Evolutionary conservation across 2,329 filamentous ascomycete genomes (phyloP), one percentile per base, ranked within the genome.

Genomic region (Fulvia fulva): DNA sequence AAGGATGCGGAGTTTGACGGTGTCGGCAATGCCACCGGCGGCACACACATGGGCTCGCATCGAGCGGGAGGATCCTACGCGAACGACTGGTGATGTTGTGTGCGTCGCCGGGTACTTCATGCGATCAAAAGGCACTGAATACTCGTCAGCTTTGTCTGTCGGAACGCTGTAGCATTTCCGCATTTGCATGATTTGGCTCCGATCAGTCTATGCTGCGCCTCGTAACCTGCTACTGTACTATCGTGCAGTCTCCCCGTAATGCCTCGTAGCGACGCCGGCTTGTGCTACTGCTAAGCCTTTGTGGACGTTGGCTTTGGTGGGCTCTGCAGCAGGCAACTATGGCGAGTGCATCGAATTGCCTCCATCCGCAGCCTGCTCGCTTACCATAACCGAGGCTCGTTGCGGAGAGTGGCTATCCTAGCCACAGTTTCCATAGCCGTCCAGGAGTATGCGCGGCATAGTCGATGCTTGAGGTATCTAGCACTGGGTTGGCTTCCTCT

Each of bases 11-110:
- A 44, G 41, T 19, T 44, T 19, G 41, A 8, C 8, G 41, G 41
- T 8, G 21, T 44, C 21, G 41, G 41, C 41, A 3, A 12, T 44
- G 21, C 16, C 41, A 44, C 41, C 21, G 65, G 65, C 19, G 52
- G 28, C 21, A 9, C 26, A 32, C 11, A 11, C n/a, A n/a, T n/a
- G n/a, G n/a, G n/a, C n/a, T n/a, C n/a, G n/a, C n/a, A n/a, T n/a
- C n/a, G n/a, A n/a, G n/a, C n/a, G n/a, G n/a, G n/a, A n/a, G n/a
- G n/a, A n/a, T n/a, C n/a, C n/a, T n/a, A n/a, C n/a, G n/a, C n/a
- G n/a, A n/a, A n/a, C n/a, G n/a, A n/a, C n/a, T n/a, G n/a, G n/a
- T n/a, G n/a, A n/a, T n/a, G n/a, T n/a, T n/a, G n/a, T n/a, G n/a
- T n/a, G n/a, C n/a, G 28, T 32, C 8, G 28, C 12, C 4, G 8